A percentile compares a stretch with the other conserved stretches of the same genome.
phyloP scores from a whole-genome alignment of 768 basidiomycete genomes.

The Termitomyces sp. region DNA sequence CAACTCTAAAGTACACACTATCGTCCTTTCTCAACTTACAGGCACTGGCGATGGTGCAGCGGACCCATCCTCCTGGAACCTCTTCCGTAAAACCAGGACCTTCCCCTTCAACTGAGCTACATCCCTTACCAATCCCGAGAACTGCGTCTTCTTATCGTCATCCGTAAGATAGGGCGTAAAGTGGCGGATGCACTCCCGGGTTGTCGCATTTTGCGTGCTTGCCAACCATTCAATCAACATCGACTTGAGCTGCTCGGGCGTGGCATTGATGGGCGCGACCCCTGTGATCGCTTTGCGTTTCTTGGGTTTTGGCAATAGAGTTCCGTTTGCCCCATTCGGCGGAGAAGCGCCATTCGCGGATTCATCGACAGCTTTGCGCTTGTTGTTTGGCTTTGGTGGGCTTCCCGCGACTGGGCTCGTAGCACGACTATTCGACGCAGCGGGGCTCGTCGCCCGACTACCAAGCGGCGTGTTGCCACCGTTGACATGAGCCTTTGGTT shows the following conservation, averaged over 20 bases:
- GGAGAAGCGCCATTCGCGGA: constrained; percentile 19
- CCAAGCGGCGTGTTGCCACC: constrained; percentile 59
- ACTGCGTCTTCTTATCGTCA: constrained; percentile 62
- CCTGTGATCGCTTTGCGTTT: constrained; percentile 51
- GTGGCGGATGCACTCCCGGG: constrained; percentile 74
- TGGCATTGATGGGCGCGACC: constrained; percentile 27
- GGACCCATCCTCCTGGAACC: constrained; percentile 27
- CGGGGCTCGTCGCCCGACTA: constrained; percentile 51
- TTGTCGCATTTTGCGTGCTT: constrained; percentile 63
- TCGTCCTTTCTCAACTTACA: not conserved
- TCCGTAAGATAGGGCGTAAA: constrained; percentile 74
- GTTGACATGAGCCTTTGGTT: constrained; percentile 45
- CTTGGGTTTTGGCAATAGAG: constrained; percentile 31
- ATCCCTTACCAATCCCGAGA: constrained; percentile 77
- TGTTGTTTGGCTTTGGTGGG: constrained; percentile 27
- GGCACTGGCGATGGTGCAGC: constrained; percentile 28
- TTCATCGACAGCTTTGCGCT: constrained; percentile 45
- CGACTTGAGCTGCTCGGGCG: constrained; percentile 54
- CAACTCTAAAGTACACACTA: not conserved
- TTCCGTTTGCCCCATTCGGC: constrained; percentile 12
- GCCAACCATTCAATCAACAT: constrained; percentile 76
- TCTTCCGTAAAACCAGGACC: constrained; percentile 50
- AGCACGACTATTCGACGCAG: constrained; percentile 32
- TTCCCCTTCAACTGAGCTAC: constrained; percentile 70
- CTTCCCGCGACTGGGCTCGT: constrained; percentile 37